Conservation (phyloP, 2,329 filamentous ascomycete genomes). For the Fusarium continuum region DNA sequence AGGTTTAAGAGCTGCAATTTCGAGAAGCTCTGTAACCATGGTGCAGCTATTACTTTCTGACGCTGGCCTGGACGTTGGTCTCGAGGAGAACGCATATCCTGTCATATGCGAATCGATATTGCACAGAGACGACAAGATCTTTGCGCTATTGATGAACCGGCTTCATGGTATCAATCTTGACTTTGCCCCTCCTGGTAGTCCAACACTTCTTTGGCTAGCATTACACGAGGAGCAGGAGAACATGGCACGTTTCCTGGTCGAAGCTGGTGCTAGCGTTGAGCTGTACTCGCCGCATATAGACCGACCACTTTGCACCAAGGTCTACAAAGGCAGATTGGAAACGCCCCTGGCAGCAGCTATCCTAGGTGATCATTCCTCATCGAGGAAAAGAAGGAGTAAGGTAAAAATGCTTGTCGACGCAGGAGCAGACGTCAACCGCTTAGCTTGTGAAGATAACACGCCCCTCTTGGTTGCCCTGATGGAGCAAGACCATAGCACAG, state of each 20-base stretch:
- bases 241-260: background rate
- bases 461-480: rapidly evolving
- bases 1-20: rapidly evolving
- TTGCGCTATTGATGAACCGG: background rate
- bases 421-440: background rate
- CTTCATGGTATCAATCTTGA: rapidly evolving
- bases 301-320: too few relatives aligned
- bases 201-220: background rate
- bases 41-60: background rate
- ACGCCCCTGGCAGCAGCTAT: rapidly evolving
- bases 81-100: rapidly evolving
- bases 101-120: background rate
- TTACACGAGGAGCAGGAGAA: rapidly evolving
- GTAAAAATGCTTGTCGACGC: background rate
- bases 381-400: too few relatives aligned
- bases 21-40: rapidly evolving
- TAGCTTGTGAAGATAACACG: rapidly evolving
- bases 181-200: rapidly evolving
- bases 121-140: rapidly evolving
- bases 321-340: background rate
- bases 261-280: background rate
- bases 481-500: rapidly evolving
- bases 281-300: background rate
- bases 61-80: rapidly evolving
- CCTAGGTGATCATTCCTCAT: too few relatives aligned